These are phyloP conservation scores for Cryphonectria japonica DNA, from an alignment of 2,329 filamentous ascomycete species.

Conservation along the genomic window DNA sequence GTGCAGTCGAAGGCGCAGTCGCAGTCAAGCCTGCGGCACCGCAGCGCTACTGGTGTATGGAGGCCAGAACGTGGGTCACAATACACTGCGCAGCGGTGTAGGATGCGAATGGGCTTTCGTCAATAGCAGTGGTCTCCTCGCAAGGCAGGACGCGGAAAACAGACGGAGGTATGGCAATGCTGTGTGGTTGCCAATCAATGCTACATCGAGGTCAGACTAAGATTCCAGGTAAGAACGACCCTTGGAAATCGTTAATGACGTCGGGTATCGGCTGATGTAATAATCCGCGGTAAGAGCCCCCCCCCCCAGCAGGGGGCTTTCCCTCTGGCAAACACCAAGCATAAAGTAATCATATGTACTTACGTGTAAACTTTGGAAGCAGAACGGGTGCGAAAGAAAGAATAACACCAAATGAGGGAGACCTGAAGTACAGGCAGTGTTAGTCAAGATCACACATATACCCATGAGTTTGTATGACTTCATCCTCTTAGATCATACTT, in stretches of 20 bases:
- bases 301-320: background rate
- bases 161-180: background rate
- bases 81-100: background rate
- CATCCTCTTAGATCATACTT: too few relatives aligned
- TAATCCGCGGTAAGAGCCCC: background rate
- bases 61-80: too few relatives aligned
- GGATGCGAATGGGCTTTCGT: background rate
- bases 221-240: background rate
- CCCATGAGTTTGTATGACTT: background rate
- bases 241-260: background rate
- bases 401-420: too few relatives aligned
- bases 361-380: background rate
- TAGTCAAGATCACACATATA: background rate
- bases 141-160: background rate
- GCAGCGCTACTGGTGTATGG: background rate
- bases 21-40: background rate
- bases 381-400: too few relatives aligned
- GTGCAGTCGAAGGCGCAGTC: background rate
- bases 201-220: background rate
- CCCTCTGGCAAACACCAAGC: too few relatives aligned
- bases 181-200: too few relatives aligned
- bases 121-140: too few relatives aligned
- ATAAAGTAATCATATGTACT: too few relatives aligned
- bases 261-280: constrained; percentile 8
- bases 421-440: too few relatives aligned